phyloP scores from a whole-genome alignment of 306 rosid genomes.

The Vigna nakashimae region DNA sequence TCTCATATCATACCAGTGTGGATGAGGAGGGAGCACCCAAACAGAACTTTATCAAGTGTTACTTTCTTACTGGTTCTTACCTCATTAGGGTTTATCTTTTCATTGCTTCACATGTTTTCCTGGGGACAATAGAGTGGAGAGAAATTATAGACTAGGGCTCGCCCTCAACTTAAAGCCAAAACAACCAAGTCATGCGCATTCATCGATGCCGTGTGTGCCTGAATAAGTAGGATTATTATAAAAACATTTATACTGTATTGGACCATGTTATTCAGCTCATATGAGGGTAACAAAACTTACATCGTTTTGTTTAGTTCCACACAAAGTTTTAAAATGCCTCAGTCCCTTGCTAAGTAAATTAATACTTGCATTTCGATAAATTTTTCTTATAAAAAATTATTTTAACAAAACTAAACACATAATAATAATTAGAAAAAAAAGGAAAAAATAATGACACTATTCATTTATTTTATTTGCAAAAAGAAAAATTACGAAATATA shows the following conservation, averaged over 20 bases:
- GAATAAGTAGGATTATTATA: background rate
- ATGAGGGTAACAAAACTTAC: background rate
- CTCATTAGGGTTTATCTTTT: conserved; percentile 9
- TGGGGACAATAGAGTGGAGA: background rate
- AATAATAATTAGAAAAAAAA: too few relatives aligned
- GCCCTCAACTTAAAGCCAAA: background rate
- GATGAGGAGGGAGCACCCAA: background rate
- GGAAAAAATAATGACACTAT: too few relatives aligned
- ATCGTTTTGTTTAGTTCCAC: background rate
- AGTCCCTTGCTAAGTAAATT: background rate
- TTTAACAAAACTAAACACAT: too few relatives aligned
- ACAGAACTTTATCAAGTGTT: background rate
- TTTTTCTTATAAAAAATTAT: background rate
- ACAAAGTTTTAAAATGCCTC: background rate
- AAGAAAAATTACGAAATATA: too few relatives aligned
- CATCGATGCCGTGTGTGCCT: background rate
- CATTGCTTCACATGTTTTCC: conserved; percentile 19
- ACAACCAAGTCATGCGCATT: conserved; percentile 3
- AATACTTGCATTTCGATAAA: background rate
- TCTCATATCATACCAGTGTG: background rate
- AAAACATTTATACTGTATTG: too few relatives aligned
- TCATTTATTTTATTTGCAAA: too few relatives aligned
- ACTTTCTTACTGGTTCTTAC: background rate
- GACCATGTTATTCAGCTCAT: conserved; percentile 4
- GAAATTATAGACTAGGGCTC: background rate